Evolutionary conservation across 257 asterid genomes (phyloP).

Genomic region (Capsicum baccatum): DNA sequence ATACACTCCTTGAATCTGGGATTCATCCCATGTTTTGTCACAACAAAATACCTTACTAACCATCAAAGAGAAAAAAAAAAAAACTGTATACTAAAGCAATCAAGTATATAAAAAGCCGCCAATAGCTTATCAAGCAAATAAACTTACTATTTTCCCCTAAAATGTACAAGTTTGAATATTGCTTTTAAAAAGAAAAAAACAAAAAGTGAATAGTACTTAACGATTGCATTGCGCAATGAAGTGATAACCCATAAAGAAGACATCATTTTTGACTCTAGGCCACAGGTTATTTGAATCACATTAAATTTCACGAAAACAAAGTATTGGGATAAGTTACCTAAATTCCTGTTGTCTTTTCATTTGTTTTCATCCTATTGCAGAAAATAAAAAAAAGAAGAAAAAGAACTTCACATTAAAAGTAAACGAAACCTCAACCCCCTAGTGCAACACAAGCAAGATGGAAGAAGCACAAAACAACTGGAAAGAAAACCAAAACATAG

Average conservation of each 20-base stretch:
- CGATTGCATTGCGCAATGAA: neutral
- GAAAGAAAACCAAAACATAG: constrained; percentile 29
- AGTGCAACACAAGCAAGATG: neutral
- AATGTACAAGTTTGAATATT: constrained; percentile 12
- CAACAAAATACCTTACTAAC: constrained; percentile 11
- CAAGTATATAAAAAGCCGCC: neutral
- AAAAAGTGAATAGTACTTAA: neutral
- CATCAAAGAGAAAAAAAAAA: constrained; percentile 7
- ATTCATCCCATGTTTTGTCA: neutral
- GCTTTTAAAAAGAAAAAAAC: constrained; percentile 12
- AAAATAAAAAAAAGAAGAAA: neutral
- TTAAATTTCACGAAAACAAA: neutral
- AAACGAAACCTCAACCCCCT: neutral
- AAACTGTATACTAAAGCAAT: neutral
- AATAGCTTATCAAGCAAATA: constrained; percentile 7
- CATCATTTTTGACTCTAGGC: neutral
- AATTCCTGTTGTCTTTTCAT: constrained; percentile 1
- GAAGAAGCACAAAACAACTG: constrained; percentile 5
- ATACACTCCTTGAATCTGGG: neutral
- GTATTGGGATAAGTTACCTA: neutral
- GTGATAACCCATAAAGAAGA: neutral
- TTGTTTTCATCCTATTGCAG: constrained; percentile 9
- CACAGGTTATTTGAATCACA: neutral
- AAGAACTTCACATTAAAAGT: neutral
- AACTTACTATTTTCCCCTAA: neutral